phyloP scores from a whole-genome alignment of 371 early-diverging fungal genomes.

The Rhizomucor pusillus region DNA sequence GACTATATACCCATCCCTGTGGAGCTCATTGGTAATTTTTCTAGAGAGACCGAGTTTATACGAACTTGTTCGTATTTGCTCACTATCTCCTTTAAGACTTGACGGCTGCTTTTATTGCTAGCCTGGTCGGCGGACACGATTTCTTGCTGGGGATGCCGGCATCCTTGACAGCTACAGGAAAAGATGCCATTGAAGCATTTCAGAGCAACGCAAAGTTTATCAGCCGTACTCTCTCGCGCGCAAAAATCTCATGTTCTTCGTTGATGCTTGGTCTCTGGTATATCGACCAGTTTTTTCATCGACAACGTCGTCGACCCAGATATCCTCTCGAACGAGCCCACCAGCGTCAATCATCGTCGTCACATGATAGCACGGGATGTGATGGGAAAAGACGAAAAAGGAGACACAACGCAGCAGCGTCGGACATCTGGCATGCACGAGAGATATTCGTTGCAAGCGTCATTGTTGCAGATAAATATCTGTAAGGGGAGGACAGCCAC shows the following conservation, averaged over 20 bases:
- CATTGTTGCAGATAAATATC: slow-evolving; percentile 39
- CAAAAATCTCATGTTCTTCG: slow-evolving; percentile 53
- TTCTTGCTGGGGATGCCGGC: slow-evolving; percentile 26
- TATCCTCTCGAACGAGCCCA: neutral
- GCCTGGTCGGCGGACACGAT: slow-evolving; percentile 38
- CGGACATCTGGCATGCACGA: slow-evolving; percentile 25
- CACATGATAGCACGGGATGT: neutral
- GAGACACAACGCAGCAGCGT: neutral
- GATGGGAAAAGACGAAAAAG: too few relatives aligned
- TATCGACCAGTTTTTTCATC: slow-evolving; percentile 41
- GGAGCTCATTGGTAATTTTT: slow-evolving; percentile 48
- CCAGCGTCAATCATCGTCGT: too few relatives aligned
- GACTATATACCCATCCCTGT: slow-evolving; percentile 46
- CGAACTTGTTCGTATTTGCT: too few relatives aligned
- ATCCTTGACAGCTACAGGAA: slow-evolving; percentile 3
- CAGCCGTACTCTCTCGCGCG: slow-evolving; percentile 45
- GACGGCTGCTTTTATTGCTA: slow-evolving; percentile 50
- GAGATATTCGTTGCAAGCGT: slow-evolving; percentile 38
- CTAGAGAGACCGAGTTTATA: neutral
- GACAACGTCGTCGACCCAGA: neutral
- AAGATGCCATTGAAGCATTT: slow-evolving; percentile 11
- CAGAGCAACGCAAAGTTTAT: slow-evolving; percentile 47
- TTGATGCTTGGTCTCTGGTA: slow-evolving; percentile 54
- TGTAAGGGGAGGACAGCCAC: slow-evolving; percentile 18
- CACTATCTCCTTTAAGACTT: slow-evolving; percentile 27